Evolutionary conservation across 306 rosid genomes (phyloP), one percentile per base, ranked within the genome.

Genomic region (Quercus alba): DNA sequence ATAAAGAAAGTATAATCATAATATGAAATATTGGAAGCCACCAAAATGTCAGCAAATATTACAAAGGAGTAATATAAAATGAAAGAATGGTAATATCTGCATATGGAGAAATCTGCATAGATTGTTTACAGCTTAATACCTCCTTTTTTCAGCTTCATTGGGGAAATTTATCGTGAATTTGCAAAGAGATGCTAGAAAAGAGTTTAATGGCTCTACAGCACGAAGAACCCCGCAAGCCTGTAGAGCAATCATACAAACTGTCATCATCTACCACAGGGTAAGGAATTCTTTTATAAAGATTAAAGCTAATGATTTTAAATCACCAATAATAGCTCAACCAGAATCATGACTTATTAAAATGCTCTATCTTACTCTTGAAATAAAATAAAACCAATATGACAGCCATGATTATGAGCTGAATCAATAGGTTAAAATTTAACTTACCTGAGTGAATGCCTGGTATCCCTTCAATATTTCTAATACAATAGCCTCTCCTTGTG

Each of bases 141-240:
- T 91, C 85, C 75, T 90, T 79, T 84, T 94, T 77, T 94, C 99
- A 3, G 84, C 85, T 85, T 91, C 99, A 81, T 72, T 86, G 2
- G 99, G 97, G 85, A 94, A 90, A 87, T 92, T 93, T 81, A 94
- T 93, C 0, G 99, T 94, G 77, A 93, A 93, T 84, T 94, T 94
- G 93, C 99, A 94, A 84, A 94, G 99, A 57, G 99, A 94, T 77
- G 99, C 97, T 73, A 94, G 87, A 91, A 93, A 94, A 8, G 99
- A 91, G 87, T 94, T 94, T 73, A 94, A 83, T 74, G 99, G 99
- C 82, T 94, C 99, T 63, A 94, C 91, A 68, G 93, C 97, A 81
- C 89, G 91, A 77, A 94, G 97, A 83, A 94, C 93, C 69, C 99
- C 99, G 76, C 99, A 94, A 68, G 97, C 99, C 99, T 94, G 89